phyloP scores from a whole-genome alignment of 2,329 filamentous ascomycete species.

The Colletotrichum tofieldiae region DNA sequence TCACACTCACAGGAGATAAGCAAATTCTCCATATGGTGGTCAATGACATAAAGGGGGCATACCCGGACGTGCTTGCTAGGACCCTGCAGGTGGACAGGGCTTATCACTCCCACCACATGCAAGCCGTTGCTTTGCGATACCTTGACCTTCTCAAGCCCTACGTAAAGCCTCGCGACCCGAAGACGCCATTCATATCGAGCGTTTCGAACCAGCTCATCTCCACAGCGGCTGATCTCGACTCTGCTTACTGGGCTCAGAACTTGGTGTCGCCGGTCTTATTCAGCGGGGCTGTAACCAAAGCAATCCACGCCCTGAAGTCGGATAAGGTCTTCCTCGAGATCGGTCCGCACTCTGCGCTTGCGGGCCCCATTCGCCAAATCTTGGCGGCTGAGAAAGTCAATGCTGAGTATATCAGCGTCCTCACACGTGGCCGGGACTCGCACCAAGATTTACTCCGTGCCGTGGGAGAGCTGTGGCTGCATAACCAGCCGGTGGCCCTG shows the following conservation, averaged over 20 bases:
- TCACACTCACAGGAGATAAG: constrained; percentile 49
- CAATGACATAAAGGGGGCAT: constrained; percentile 46
- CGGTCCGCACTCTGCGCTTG: constrained; percentile 30
- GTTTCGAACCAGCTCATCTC: constrained; percentile 50
- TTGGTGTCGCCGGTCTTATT: constrained; percentile 26
- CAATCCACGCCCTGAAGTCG: neutral
- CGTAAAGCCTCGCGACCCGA: constrained; percentile 17
- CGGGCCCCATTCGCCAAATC: constrained; percentile 40
- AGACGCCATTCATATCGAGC: constrained; percentile 40
- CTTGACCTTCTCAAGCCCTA: constrained; percentile 57
- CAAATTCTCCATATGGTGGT: constrained; percentile 46
- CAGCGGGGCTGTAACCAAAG: constrained; percentile 3
- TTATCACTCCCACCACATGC: constrained; percentile 56
- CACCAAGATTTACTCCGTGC: constrained; percentile 27
- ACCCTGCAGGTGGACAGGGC: constrained; percentile 57
- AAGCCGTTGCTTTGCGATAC: constrained; percentile 20
- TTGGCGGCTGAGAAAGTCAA: constrained; percentile 47
- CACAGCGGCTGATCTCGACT: constrained; percentile 1
- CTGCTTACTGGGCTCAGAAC: constrained; percentile 29
- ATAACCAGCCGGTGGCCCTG: constrained; percentile 24
- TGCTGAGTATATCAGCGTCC: constrained; percentile 24
- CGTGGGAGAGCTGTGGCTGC: constrained; percentile 37
- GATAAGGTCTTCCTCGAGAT: constrained; percentile 26
- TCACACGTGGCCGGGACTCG: constrained; percentile 35
- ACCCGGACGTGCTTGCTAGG: constrained; percentile 50